Base-by-base conservation (phyloP, 163 green algal species). In the Botryococcus braunii region DNA sequence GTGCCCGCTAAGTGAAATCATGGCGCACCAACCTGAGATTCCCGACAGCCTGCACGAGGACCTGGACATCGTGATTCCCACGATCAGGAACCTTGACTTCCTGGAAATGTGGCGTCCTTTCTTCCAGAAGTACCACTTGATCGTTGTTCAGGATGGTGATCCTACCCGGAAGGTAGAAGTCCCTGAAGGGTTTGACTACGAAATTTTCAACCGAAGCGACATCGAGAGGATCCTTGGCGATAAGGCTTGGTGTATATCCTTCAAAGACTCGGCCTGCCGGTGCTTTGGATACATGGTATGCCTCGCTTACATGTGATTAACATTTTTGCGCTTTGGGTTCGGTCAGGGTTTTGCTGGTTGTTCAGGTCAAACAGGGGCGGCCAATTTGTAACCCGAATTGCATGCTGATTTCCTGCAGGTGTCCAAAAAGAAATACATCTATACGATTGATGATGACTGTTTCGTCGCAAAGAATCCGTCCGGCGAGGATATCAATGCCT, bases 391-490 rank as follows among this genome's bases (percentile, higher is more conserved):
- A n/a, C n/a, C n/a, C n/a, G n/a, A n/a, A n/a, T n/a, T n/a, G n/a
- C n/a, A n/a, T n/a, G n/a, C n/a, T n/a, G n/a, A n/a, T n/a, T n/a
- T n/a, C n/a, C n/a, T n/a, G 77, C 65, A 70, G 65, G 49, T 98
- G 35, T 90, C 81, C 57, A 96, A 96, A 77, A 96, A 94, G 80
- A 85, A 83, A 63, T 98, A 97, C 79, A 87, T 98, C 47, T 97
- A 88, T 79, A 97, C 93, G 2, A 96, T 97, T 34, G 92, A 97
- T 70, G 92, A 97, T 68, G 92, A 97, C 80, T 97, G 92, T 79
- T 96, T 96, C 69, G 87, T 97, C 9, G 91, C 92, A 36, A 95
- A 95, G 72, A 87, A 91, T 52, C 93, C 92, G 27, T 82, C 36
- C 17, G 88, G 91, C 56, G 84, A 91, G 74, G 83, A 95, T 67